A percentile compares a stretch with the other conserved stretches of the same genome.
Evolutionary conservation across 2,329 filamentous ascomycete genomes (phyloP).

Genomic region (Aureobasidium sp.): DNA sequence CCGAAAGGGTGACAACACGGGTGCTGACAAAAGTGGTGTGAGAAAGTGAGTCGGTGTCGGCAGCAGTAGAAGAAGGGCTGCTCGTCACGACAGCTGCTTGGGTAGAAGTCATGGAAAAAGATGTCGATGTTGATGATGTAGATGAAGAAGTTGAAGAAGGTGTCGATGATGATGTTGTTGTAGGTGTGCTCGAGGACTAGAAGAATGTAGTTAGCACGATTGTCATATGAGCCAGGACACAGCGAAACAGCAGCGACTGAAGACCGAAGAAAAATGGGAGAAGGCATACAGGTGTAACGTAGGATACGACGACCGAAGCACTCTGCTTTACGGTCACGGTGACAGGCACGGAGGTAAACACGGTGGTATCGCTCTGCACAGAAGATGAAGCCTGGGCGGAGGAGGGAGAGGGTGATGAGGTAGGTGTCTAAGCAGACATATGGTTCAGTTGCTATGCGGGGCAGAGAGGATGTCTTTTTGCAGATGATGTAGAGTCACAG

Average conservation of each 20-base stretch:
- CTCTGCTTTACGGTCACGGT: constrained; percentile 25
- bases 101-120: neutral
- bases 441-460: constrained; percentile 2
- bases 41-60: constrained; percentile 18
- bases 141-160: constrained; percentile 17
- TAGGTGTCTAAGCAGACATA: constrained; percentile 12
- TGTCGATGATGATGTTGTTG: constrained; percentile 17
- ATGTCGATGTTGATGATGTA: constrained; percentile 19
- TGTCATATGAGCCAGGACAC: neutral
- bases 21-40: constrained; percentile 30
- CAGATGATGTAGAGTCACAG: neutral
- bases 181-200: constrained; percentile 4
- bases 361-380: constrained; percentile 6
- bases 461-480: neutral
- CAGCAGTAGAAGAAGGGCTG: constrained; percentile 8
- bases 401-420: constrained; percentile 12
- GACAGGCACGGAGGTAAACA: constrained; percentile 9
- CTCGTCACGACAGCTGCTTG: constrained; percentile 18
- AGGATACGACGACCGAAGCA: constrained; percentile 23
- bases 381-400: neutral
- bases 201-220: neutral
- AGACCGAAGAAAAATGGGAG: constrained; percentile 17
- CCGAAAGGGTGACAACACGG: constrained; percentile 38
- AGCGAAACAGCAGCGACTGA: neutral
- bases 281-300: constrained; percentile 26